phyloP scores from a whole-genome alignment of 495 filamentous ascomycete genomes.

The Geopyxis carbonaria region DNA sequence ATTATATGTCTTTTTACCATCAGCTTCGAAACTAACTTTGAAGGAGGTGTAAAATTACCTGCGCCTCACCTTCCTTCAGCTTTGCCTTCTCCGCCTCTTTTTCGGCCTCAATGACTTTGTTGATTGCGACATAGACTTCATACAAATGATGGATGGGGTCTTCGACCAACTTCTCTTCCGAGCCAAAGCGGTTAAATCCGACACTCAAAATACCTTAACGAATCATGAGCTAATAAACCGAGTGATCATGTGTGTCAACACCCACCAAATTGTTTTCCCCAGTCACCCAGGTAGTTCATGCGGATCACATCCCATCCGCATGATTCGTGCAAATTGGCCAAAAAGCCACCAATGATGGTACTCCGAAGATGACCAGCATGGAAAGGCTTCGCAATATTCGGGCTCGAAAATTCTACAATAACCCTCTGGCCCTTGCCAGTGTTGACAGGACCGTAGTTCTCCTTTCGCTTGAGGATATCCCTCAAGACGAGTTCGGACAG shows the following conservation, averaged over 20 bases:
- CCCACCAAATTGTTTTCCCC: constrained; percentile 48
- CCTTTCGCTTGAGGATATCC: constrained; percentile 43
- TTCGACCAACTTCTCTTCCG: constrained; percentile 36
- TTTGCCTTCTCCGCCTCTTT: constrained; percentile 35
- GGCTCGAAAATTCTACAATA: constrained; percentile 42
- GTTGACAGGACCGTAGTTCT: constrained; percentile 48
- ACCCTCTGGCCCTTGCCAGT: constrained; percentile 47
- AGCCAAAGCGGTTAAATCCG: constrained; percentile 42
- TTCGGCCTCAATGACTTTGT: constrained; percentile 37
- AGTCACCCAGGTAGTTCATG: constrained; percentile 53
- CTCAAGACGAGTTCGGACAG: constrained; percentile 45
- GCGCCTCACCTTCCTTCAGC: constrained; percentile 33
- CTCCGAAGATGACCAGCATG: constrained; percentile 50
- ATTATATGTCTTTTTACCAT: constrained; percentile 23
- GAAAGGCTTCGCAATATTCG: constrained; percentile 52
- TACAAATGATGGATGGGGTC: constrained; percentile 50
- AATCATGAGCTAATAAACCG: not conserved
- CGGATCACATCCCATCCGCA: constrained; percentile 45
- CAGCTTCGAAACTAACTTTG: too few species aligned
- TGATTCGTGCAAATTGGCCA: constrained; percentile 41
- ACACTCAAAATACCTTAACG: constrained; percentile 34
- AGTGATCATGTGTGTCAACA: not conserved
- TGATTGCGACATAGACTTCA: constrained; percentile 47
- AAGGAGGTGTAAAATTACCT: constrained; percentile 27
- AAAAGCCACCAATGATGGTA: constrained; percentile 50